Evolutionary conservation across 2,329 filamentous ascomycete genomes (phyloP), one percentile per base, ranked within the genome.

Genomic region (Amylocarpus encephaloides): DNA sequence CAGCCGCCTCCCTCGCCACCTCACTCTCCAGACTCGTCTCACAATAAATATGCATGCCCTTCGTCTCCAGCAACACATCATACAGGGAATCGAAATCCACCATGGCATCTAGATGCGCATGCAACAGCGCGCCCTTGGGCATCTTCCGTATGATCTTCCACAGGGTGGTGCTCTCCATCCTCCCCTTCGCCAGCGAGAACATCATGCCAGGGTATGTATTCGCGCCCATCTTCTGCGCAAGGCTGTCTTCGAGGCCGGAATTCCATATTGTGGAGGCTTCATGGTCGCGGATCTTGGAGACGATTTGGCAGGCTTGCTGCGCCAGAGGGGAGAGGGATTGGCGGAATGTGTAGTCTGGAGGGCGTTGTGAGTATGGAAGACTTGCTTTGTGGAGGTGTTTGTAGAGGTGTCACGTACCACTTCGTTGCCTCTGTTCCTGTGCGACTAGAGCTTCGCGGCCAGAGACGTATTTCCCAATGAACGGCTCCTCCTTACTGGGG

Each of bases 61-160:
- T 80, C 0, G 82, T 85, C 10, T 74, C 72, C 55, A 97, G 75
- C 2, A 88, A 79, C 60, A 85, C 76, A 5, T 83, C 78, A 35
- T 95, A 76, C 6, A 95, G 71, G 71, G 82, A 94, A 64, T 89
- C 85, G 57, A 90, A 82, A 66, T 95, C 86, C 44, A 95, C 86
- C 83, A 94, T 94, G 60, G 91, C 89, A 67, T 94, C 88, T 64
- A 94, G 73, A 68, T 97, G 91, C 39, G 88, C 88, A 71, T 97
- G 91, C 53, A 95, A 71, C 29, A 95, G 73, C 7, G 84, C 77
- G 11, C 92, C 93, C 67, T 97, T 97, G 26, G 92, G 92, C 86
- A 97, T 89, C 56, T 74, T 78, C 52, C 83, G 79, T 13, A 95
- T 78, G 60, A 96, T 93, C 57, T 82, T 77, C 89, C 89, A 97